phyloP scores from a whole-genome alignment of 306 rosid genomes.

The Vigna radiata region DNA sequence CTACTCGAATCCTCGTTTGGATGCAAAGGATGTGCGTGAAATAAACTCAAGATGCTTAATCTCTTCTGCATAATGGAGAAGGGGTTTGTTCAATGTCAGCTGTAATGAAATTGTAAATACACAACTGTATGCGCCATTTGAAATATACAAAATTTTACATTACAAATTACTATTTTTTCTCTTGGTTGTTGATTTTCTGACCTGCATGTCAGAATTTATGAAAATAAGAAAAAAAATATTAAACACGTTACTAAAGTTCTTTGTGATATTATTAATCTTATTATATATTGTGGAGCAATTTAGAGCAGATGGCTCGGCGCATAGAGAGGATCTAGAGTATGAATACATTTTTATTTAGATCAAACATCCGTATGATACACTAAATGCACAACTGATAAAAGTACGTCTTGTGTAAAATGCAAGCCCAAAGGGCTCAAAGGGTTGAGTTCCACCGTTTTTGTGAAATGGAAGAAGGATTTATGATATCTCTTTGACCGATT shows the following conservation, averaged over 20 bases:
- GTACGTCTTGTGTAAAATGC: not conserved
- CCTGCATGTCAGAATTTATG: not conserved
- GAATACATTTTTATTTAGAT: not conserved
- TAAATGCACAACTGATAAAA: not conserved
- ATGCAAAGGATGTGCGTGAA: not conserved
- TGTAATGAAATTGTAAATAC: not conserved
- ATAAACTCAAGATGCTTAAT: not conserved
- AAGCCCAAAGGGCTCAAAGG: slow-evolving; percentile 28
- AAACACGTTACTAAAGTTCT: not conserved
- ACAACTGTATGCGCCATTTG: not conserved
- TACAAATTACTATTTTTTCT: too few species aligned
- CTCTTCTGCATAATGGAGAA: not conserved
- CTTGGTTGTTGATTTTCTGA: not conserved
- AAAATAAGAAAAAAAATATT: not conserved
- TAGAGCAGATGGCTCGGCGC: not conserved
- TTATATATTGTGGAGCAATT: not conserved
- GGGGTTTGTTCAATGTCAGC: not conserved
- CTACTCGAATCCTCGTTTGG: not conserved
- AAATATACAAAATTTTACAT: not conserved
- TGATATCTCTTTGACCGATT: not conserved
- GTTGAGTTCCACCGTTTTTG: not conserved
- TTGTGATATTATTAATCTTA: not conserved
- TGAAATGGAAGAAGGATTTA: not conserved
- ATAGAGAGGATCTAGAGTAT: not conserved
- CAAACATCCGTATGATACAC: not conserved